Evolutionary conservation across 768 basidiomycete genomes (phyloP).

Genomic region (Boletus insuetus): DNA sequence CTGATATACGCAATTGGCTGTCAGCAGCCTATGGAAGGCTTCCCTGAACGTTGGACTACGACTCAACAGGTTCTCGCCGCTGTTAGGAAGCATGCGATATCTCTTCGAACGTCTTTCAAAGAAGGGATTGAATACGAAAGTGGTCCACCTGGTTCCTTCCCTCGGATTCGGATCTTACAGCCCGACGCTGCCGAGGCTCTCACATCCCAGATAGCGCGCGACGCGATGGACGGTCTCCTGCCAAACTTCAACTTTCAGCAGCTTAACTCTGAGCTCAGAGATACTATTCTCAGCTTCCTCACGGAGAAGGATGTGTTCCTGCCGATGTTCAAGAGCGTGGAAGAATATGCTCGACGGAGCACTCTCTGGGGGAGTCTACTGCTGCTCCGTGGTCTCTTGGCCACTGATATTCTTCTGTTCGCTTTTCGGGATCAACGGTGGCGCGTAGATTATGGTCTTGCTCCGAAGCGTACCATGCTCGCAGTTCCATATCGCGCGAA

Average conservation of each 20-base stretch:
- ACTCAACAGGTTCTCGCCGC: slow-evolving; percentile 26
- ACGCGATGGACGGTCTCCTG: slow-evolving; percentile 9
- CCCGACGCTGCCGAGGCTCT: not conserved
- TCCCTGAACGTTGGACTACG: slow-evolving; percentile 33
- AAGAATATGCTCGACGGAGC: slow-evolving; percentile 12
- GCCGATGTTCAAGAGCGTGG: not conserved
- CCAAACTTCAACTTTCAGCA: slow-evolving; percentile 13
- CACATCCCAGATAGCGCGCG: not conserved
- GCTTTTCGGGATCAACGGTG: slow-evolving; percentile 40
- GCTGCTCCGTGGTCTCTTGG: slow-evolving; percentile 45
- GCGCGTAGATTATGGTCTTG: slow-evolving; percentile 53
- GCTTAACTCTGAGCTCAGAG: not conserved
- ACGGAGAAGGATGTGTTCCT: not conserved
- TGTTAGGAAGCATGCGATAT: slow-evolving; percentile 5
- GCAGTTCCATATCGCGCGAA: slow-evolving; percentile 57
- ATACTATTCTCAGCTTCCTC: not conserved
- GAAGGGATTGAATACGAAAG: not conserved
- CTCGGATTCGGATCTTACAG: slow-evolving; percentile 15
- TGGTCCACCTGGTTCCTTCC: slow-evolving; percentile 13
- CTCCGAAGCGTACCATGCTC: slow-evolving; percentile 39
- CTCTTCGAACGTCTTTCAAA: not conserved
- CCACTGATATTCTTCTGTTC: slow-evolving; percentile 39
- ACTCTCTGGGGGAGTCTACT: slow-evolving; percentile 37
- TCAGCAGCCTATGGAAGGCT: slow-evolving; percentile 24
- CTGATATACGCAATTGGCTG: slow-evolving; percentile 33